phyloP scores from a whole-genome alignment of 371 early-diverging fungal genomes.

The Parasitella parasitica region DNA sequence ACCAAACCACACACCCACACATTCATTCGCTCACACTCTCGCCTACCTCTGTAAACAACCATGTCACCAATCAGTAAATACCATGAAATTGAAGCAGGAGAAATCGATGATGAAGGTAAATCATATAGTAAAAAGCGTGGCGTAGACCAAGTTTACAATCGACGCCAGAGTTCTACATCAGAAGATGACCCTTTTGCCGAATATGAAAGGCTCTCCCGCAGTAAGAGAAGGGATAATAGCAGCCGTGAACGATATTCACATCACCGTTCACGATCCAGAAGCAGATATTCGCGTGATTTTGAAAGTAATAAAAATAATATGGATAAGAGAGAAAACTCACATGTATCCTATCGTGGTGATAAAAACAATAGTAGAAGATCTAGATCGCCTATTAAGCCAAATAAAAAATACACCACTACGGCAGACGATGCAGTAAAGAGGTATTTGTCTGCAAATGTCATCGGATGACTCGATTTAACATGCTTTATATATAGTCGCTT shows the following conservation, averaged over 20 bases:
- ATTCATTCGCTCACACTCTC: too few relatives aligned
- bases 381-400: constrained; percentile 4
- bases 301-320: constrained; percentile 18
- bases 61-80: constrained; percentile 1
- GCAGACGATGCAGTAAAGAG: background rate
- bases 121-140: background rate
- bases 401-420: constrained; percentile 1
- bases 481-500: too few relatives aligned
- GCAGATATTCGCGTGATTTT: constrained; percentile 22
- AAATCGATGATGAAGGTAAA: constrained; percentile 11
- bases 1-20: background rate
- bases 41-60: too few relatives aligned
- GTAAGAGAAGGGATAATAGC: constrained; percentile 10
- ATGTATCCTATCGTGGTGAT: constrained; percentile 12
- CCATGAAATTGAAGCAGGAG: constrained; percentile 20
- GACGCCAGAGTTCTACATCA: background rate
- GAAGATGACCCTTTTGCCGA: constrained; percentile 43
- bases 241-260: background rate
- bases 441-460: too few relatives aligned
- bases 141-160: background rate
- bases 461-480: too few relatives aligned
- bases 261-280: background rate
- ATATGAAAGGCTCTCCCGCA: constrained; percentile 37
- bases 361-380: constrained; percentile 15
- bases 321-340: constrained; percentile 16